A percentile compares a stretch with the other conserved stretches of the same genome.
Evolutionary conservation across 371 early-diverging fungal genomes (phyloP).

Genomic region (Actinomortierella wolfii): DNA sequence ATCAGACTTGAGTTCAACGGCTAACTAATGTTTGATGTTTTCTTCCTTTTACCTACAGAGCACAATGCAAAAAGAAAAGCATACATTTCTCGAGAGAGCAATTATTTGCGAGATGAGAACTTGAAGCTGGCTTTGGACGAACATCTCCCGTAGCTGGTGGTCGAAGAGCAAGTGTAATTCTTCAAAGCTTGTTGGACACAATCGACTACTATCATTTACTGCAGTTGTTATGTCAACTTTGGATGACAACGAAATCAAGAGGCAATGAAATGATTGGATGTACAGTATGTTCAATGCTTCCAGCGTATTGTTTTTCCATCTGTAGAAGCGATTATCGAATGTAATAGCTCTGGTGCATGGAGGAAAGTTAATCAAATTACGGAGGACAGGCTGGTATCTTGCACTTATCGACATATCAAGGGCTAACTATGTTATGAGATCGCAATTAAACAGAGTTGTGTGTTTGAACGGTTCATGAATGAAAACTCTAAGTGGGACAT

Average conservation of each 20-base stretch:
- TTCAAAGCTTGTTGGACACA: conserved; percentile 15
- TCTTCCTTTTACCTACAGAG: not conserved
- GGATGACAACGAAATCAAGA: too few relatives aligned
- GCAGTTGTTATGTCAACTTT: conserved; percentile 2
- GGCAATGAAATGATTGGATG: too few relatives aligned
- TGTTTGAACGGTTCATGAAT: too few relatives aligned
- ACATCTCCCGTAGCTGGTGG: conserved; percentile 12
- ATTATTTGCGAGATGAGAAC: conserved; percentile 16
- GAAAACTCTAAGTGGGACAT: too few relatives aligned
- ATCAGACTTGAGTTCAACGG: too few relatives aligned
- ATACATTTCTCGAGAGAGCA: conserved; percentile 20
- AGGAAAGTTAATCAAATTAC: conserved; percentile 8
- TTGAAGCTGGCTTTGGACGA: conserved; percentile 18
- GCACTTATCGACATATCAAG: conserved; percentile 15
- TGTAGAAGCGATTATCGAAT: conserved; percentile 18
- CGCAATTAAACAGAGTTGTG: too few relatives aligned
- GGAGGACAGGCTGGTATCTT: conserved; percentile 19
- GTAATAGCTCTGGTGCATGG: conserved; percentile 14
- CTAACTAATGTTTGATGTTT: too few relatives aligned
- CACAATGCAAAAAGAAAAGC: not conserved
- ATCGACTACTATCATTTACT: conserved; percentile 5
- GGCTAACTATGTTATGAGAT: conserved; percentile 25
- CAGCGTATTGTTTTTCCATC: conserved; percentile 9
- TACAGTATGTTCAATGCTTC: too few relatives aligned
- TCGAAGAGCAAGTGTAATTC: conserved; percentile 26